Evolutionary conservation across 805 yeast species (phyloP), one percentile per base, ranked within the genome.

Genomic region (Saccharomycopsis capsularis): DNA sequence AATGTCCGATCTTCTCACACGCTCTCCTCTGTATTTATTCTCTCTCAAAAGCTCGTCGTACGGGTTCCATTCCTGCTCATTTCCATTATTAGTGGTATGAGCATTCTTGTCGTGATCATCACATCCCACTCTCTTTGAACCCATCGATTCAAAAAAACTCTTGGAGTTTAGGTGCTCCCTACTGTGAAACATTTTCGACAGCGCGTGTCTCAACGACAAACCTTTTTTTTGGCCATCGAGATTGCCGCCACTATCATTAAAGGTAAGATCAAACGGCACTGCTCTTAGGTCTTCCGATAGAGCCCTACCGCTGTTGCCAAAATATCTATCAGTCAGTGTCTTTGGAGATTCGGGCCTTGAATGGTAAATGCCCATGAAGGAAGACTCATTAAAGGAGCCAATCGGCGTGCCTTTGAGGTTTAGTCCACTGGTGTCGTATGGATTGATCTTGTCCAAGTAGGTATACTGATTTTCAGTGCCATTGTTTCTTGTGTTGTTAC

Each of bases 221-320:
- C 39, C 21, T 36, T 38, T 38, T 11, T 22, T 35, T n/a, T 16
- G 15, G 15, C 21, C 30, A 15, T 24, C 27, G n/a, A n/a, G n/a
- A n/a, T n/a, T n/a, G n/a, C n/a, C n/a, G n/a, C n/a, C n/a, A n/a
- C n/a, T n/a, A n/a, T n/a, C n/a, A n/a, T n/a, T n/a, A 4, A 44
- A 19, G 6, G 49, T 46, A 16, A 47, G 34, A 19, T 47, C 50
- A 42, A 47, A 47, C 11, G 50, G 50, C 5, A 42, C 16, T 18
- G 40, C 35, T 11, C 34, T 42, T 4, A 47, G 23, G 42, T 47
- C 50, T 4, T 6, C 40, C 4, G 36, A 32, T 7, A 47, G 30
- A 4, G 11, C 21, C 15, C 40, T 30, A 25, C 19, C 23, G 9
- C n/a, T 21, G 15, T 23, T 18, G 9, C 46, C 46, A 16, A 47